Evolutionary conservation across 1,284 basidiomycete species (phyloP), one percentile per base, ranked within the genome.

Genomic region (Coriolopsis trogii): DNA sequence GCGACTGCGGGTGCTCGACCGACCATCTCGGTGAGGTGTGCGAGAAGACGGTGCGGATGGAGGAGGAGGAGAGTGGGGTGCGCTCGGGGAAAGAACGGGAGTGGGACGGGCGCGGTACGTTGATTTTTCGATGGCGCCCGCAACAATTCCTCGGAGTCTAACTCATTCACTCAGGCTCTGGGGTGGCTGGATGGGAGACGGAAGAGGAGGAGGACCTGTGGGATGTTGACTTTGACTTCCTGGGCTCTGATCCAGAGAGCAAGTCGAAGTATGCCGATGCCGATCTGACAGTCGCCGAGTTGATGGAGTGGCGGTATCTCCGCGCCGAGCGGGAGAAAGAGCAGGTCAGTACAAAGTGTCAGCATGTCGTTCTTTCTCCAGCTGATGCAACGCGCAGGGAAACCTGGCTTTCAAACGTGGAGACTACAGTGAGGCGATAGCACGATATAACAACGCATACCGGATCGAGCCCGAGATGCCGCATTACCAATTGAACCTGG

Each of bases 21-120:
- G 85, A 87, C 64, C 85, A 87, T 61, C 69, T 88, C 13, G 82
- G 84, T 1, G 85, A 87, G 64, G 85, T 87, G 12, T 87, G 85
- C 58, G 85, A 87, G 69, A 74, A 75, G 53, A 85, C 84, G 6
- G 84, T 87, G 24, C 68, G 82, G 43, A 81, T 85, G 62, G 85
- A 86, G 29, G 85, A 86, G 60, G 78, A 81, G 58, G 77, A 75
- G 48, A 78, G 66, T 31, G 76, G 79, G 1, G 73, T 80, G 4
- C 64, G 80, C 24, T 69, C 77, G 0, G 84, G 85, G 4, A 85
- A 88, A 66, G 79, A 82, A 61, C 69, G 81, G 42, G 85, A 87
- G 63, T 87, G 85, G 85, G 85, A 87, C 55, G 84, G 84, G 4
- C 70, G 85, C 58, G 85, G 85, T 63, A 55, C 49, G 65, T 49